phyloP scores from a whole-genome alignment of 345 rosid genomes.

The Leavenworthia alabamica region DNA sequence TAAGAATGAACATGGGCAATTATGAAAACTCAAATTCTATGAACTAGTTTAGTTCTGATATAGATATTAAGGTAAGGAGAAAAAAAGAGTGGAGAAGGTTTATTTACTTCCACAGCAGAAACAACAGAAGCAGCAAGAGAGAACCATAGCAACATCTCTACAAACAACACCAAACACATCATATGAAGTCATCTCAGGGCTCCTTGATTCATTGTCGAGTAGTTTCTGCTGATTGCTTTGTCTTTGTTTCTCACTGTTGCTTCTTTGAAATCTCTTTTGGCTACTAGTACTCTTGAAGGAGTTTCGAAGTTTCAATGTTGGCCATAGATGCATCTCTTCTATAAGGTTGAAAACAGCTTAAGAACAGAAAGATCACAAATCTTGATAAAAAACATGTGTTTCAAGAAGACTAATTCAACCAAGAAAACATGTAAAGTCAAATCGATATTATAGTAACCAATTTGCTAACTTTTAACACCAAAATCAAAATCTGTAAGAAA shows the following conservation, averaged over 20 bases:
- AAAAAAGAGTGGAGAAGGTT: neutral
- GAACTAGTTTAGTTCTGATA: neutral
- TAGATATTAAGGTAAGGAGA: neutral
- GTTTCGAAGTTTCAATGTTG: constrained; percentile 26
- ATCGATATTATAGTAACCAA: neutral
- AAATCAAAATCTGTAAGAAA: neutral
- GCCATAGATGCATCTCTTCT: constrained; percentile 33
- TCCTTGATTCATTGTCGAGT: neutral
- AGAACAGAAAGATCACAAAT: neutral
- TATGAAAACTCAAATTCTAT: neutral
- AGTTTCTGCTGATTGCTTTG: constrained; percentile 27
- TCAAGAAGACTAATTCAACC: neutral
- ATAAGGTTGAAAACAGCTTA: neutral
- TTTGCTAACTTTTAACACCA: constrained; percentile 2
- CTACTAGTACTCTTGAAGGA: constrained; percentile 29
- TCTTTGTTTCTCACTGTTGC: constrained; percentile 4
- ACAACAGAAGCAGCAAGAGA: constrained; percentile 30
- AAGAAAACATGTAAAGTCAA: neutral
- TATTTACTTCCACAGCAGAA: constrained; percentile 29
- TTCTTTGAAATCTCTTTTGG: constrained; percentile 15
- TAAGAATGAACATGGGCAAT: neutral
- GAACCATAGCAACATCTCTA: constrained; percentile 21
- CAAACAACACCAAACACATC: constrained; percentile 1
- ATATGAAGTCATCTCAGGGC: neutral
- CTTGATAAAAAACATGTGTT: neutral